phyloP scores from a whole-genome alignment of 345 rosid genomes.

The Heritiera littoralis region DNA sequence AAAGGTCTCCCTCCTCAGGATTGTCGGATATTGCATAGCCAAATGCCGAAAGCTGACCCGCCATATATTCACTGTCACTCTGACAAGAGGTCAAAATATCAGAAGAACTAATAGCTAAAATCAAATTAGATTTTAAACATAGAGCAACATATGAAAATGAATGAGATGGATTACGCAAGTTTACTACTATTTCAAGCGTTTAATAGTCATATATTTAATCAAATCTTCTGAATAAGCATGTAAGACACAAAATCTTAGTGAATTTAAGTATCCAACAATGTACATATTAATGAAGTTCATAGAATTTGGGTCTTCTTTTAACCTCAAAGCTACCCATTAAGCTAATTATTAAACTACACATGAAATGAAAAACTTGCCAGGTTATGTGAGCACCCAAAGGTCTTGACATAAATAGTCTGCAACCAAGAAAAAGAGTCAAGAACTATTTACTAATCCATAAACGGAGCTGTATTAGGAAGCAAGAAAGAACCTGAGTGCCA shows the following conservation, averaged over 20 bases:
- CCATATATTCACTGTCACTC: slow-evolving; percentile 99
- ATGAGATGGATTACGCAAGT: neutral
- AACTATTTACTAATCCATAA: neutral
- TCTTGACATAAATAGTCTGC: slow-evolving; percentile 80
- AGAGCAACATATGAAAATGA: neutral
- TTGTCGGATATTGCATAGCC: slow-evolving; percentile 82
- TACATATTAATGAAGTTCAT: neutral
- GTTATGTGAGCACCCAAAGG: slow-evolving; percentile 96
- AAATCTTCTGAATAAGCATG: neutral
- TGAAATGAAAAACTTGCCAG: slow-evolving; percentile 50
- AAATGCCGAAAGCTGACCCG: slow-evolving; percentile 91
- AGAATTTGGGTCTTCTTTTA: neutral
- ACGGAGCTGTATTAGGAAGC: neutral
- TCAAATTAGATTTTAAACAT: neutral
- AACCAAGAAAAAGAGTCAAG: slow-evolving; percentile 16
- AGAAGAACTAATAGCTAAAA: neutral
- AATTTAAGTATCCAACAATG: neutral
- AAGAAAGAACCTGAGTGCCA: slow-evolving; percentile 42
- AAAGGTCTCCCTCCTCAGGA: slow-evolving; percentile 87
- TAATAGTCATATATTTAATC: neutral
- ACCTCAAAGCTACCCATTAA: neutral
- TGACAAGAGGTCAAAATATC: slow-evolving; percentile 32
- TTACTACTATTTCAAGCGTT: neutral
- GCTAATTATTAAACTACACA: neutral
- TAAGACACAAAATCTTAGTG: neutral